Conservation (phyloP, 441 rosid species). For the Hypseocharis bilobata region DNA sequence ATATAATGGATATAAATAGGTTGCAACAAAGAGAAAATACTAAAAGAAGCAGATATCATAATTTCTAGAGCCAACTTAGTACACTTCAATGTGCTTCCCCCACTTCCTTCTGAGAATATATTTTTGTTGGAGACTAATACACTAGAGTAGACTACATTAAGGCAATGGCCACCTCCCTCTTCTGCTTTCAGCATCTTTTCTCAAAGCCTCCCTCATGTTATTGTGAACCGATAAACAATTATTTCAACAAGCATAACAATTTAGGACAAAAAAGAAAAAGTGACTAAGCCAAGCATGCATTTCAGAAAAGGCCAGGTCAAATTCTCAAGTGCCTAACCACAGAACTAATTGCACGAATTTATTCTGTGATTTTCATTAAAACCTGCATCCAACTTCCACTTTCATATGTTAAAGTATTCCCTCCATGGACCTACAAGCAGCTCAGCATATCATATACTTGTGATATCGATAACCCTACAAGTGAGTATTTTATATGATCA, state of each 20-base stretch:
- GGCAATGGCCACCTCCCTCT: no score
- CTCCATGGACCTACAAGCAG: no score
- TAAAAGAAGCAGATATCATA: constrained; percentile 3
- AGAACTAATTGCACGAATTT: background rate
- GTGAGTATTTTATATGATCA: no score
- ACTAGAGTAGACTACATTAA: background rate
- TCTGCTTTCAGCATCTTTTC: background rate
- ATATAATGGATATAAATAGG: constrained; percentile 7
- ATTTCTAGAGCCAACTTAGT: constrained; percentile 3
- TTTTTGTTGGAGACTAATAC: background rate
- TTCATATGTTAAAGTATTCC: background rate
- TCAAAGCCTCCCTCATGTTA: no score
- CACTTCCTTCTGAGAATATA: background rate
- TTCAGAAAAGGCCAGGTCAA: background rate
- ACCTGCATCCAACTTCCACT: background rate
- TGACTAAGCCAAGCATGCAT: background rate
- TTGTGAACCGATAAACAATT: background rate
- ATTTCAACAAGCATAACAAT: background rate
- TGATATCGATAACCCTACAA: no score
- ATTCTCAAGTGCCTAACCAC: background rate
- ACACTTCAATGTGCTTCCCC: background rate
- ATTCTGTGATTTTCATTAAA: background rate
- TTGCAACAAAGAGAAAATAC: constrained; percentile 7
- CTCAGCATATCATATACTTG: no score
- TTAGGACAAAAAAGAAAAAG: background rate